Evolutionary conservation across 108 stramenopile species (phyloP), one percentile per base, ranked within the genome.

Genomic region (Nannochloropsis granulata): DNA sequence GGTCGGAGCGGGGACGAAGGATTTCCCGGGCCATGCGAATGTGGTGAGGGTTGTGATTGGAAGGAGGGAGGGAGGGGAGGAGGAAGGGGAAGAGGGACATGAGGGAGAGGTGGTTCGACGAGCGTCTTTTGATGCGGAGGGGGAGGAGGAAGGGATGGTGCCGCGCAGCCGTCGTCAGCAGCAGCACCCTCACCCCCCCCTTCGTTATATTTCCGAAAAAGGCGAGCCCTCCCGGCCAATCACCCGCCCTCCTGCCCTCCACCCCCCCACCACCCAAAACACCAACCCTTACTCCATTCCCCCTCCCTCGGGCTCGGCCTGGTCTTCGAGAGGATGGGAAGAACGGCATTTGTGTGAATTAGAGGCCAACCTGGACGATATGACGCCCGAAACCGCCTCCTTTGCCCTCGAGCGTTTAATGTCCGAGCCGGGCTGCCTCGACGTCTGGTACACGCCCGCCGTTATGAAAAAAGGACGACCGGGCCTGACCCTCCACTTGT

Each of bases 381-480:
- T 92, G 43, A 94, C 97, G 10, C 91, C 95, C 23, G 97, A 97
- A 86, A 81, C 85, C 12, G 83, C 95, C 78, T 93, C 94, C 13
- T 91, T 93, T 90, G 56, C 56, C 56, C 90, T 90, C 16, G 91
- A 91, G n/a, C 90, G 93, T 78, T 79, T 92, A 13, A 85, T 95
- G 21, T 81, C 95, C 44, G 44, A 91, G 16, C 83, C 88, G 81
- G 94, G 94, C 34, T 94, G 94, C 13, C 85, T 93, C 19, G 97
- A 97, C 92, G 95, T 90, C 44, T 97, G 95, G 95, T 81, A 92
- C 12, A 89, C 88, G 43, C 94, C 94, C 23, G 95, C 95, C 80
- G 89, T 94, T n/a, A 97, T 97, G 97, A 97, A 97, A 83, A 97
- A 97, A 83, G 93, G 95, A 12, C 92, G 95, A 23, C 86, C 93